Base-by-base conservation (phyloP, 805 yeast genomes). In the Lipomyces anomalus region DNA sequence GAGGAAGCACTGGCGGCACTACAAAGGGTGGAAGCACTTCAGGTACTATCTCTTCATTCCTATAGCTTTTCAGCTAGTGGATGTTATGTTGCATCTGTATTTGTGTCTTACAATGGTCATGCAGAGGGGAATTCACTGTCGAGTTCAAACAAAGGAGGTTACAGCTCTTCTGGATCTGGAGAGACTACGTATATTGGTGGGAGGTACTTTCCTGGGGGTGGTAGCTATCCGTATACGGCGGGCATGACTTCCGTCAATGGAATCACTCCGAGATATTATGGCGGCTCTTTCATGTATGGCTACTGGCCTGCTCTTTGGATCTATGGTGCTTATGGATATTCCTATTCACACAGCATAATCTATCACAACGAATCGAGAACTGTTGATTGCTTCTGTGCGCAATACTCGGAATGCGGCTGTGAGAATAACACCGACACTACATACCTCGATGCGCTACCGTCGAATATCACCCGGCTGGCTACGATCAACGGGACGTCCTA, bases 391-490 rank as follows among this genome's bases (percentile, higher is more conserved):
- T 13, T 47, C 17, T 47, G 52, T 26, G 45, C 36, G 9, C 34
- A 35, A n/a, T 44, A 44, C 23, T 24, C 33, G n/a, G 45, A 35
- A 21, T 44, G 52, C 23, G 52, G 50, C 16, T 47, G 49, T 18
- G 44, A 44, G 16, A 35, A 36, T 3, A 47, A 47, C 36, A 34
- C 16, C 6, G 48, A 39, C 16, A 24, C 5, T 3, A 44, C 40
- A n/a, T 47, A 47, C 22, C 22, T 47, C 23, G 33, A 29, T 9
- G 28, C 18, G 6, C 28, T 47, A 21, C 51, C 51, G 18, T 20
- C 38, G 11, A 47, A 44, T 32, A 29, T 28, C 21, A 47, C 51
- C 3, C 6, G n/a, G 3, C 18, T 32, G 7, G 26, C 23, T 9
- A 20, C 21, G 1, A 36, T 28, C 30, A 43, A 47, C 35, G 51